Conservation (phyloP, 2,329 filamentous ascomycete genomes). For the Lasiodiplodia gonubiensis region DNA sequence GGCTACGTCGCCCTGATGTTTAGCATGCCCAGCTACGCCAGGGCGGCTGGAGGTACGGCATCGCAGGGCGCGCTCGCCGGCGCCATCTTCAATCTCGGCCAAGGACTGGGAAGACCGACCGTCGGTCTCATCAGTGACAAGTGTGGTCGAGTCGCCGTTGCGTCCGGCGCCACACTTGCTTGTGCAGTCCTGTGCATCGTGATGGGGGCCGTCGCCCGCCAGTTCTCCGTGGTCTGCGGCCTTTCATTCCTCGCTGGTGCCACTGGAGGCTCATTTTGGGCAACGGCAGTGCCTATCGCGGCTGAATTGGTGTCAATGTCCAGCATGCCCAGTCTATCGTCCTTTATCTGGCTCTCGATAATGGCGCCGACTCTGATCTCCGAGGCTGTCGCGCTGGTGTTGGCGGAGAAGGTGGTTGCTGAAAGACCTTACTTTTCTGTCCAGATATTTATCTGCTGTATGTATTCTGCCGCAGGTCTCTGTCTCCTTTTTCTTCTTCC, state of each 20-base stretch:
- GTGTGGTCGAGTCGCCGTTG: constrained; percentile 47
- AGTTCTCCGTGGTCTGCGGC: constrained; percentile 45
- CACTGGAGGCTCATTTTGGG: constrained; percentile 54
- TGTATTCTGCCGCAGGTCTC: background rate
- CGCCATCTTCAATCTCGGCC: constrained; percentile 54
- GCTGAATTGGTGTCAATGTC: constrained; percentile 47
- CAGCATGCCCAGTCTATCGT: constrained; percentile 45
- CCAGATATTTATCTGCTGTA: constrained; percentile 1
- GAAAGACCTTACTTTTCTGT: background rate
- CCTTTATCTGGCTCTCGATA: constrained; percentile 43
- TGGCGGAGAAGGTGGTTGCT: constrained; percentile 9
- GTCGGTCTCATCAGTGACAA: constrained; percentile 51
- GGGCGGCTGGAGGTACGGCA: constrained; percentile 47
- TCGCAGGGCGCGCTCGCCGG: constrained; percentile 46
- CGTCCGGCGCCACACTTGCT: constrained; percentile 42
- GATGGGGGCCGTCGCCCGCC: constrained; percentile 52
- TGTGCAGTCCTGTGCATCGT: constrained; percentile 44
- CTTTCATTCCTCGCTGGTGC: constrained; percentile 48
- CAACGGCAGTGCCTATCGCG: constrained; percentile 44
- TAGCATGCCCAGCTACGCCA: constrained; percentile 51
- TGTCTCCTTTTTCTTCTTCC: background rate
- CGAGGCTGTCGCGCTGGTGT: constrained; percentile 25
- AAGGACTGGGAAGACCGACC: constrained; percentile 50
- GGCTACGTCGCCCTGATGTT: constrained; percentile 53
- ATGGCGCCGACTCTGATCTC: constrained; percentile 32